These are phyloP conservation scores for Fusarium globosum DNA, from an alignment of 2,329 filamentous ascomycete species.

Conservation along the genomic window DNA sequence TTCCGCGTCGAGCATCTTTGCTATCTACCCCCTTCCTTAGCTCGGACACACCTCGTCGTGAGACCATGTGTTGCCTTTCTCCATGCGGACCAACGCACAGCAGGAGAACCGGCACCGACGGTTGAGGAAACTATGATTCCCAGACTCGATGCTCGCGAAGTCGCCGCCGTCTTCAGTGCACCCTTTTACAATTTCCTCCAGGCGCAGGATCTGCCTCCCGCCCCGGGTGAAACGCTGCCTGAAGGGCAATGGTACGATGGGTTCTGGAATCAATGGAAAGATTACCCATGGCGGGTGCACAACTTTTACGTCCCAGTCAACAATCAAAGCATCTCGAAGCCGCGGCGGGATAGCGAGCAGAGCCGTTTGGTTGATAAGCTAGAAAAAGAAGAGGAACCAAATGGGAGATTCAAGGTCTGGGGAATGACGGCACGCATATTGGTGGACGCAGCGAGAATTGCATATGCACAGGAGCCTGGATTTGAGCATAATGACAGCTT, in stretches of 20 bases:
- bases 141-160: conserved; percentile 86
- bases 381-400: conserved; percentile 59
- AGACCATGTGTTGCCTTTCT: conserved; percentile 83
- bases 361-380: conserved; percentile 56
- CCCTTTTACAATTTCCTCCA: conserved; percentile 86
- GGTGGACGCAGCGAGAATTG: conserved; percentile 86
- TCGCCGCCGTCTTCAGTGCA: conserved; percentile 92
- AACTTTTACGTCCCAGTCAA: conserved; percentile 90
- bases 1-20: conserved; percentile 91
- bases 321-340: conserved; percentile 75
- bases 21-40: conserved; percentile 80
- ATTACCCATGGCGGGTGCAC: conserved; percentile 84
- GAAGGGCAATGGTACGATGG: conserved; percentile 85
- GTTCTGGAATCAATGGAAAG: conserved; percentile 82
- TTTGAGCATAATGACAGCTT: conserved; percentile 75
- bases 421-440: conserved; percentile 94
- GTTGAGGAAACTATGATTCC: conserved; percentile 81
- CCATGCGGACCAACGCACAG: conserved; percentile 65
- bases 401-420: conserved; percentile 82
- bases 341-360: conserved; percentile 56
- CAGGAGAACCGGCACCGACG: conserved; percentile 51
- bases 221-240: conserved; percentile 52
- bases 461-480: conserved; percentile 83
- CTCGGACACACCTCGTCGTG: conserved; percentile 78
- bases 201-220: conserved; percentile 64